Evolutionary conservation across 306 rosid species (phyloP).

Genomic region (Trifolium dubium): DNA sequence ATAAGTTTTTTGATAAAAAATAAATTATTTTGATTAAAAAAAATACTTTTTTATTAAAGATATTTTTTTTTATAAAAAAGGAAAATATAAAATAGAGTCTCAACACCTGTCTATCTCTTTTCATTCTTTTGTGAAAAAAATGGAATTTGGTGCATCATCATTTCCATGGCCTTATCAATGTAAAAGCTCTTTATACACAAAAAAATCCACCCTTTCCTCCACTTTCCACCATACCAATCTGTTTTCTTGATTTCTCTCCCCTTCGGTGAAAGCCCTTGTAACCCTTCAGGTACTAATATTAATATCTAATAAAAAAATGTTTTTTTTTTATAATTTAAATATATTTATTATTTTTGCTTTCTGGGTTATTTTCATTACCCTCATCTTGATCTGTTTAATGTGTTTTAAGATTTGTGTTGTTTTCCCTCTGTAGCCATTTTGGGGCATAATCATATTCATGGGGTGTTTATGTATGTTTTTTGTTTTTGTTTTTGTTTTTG

Average conservation of each 20-base stretch:
- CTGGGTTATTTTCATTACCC: background rate
- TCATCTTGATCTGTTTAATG: conserved; percentile 21
- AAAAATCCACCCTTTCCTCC: conserved; percentile 36
- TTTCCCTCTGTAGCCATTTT: conserved; percentile 11
- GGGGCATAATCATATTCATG: conserved; percentile 41
- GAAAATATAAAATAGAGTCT: background rate
- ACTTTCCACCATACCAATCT: conserved; percentile 28
- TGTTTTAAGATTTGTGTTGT: conserved; percentile 22
- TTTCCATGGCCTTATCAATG: conserved; percentile 15
- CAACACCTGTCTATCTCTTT: conserved; percentile 41
- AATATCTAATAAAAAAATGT: background rate
- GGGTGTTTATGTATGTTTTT: conserved; percentile 31
- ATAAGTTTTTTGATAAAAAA: background rate
- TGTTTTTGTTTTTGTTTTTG: background rate
- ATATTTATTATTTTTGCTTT: background rate
- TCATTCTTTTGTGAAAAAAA: conserved; percentile 17
- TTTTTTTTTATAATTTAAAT: background rate
- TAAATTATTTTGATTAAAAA: background rate
- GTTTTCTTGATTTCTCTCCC: conserved; percentile 28
- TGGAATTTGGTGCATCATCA: conserved; percentile 40
- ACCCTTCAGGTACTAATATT: conserved; percentile 40
- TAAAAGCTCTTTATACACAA: background rate
- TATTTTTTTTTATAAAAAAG: background rate
- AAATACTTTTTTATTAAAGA: background rate
- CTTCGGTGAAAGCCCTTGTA: conserved; percentile 48